Evolutionary conservation across 2,329 filamentous ascomycete species (phyloP).

Genomic region (Diaporthe eres): DNA sequence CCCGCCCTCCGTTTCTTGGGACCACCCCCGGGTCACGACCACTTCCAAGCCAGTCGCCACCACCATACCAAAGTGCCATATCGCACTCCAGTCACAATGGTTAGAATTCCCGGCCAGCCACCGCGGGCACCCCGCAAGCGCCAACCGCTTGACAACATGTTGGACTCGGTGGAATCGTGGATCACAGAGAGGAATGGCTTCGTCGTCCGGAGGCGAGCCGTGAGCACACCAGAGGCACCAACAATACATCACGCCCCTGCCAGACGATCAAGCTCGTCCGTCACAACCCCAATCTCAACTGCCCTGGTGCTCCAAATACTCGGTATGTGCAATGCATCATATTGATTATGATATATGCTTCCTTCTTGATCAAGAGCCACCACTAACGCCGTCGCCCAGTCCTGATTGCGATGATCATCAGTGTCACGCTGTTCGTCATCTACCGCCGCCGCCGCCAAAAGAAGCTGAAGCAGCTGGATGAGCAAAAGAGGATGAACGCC

Average conservation of each 20-base stretch:
- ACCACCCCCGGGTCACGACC: slow-evolving; percentile 12
- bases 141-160: slow-evolving; percentile 30
- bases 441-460: background rate
- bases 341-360: background rate
- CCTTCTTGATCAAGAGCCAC: background rate
- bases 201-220: slow-evolving; percentile 16
- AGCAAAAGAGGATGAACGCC: slow-evolving; percentile 10
- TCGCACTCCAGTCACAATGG: slow-evolving; percentile 16
- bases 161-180: slow-evolving; percentile 23
- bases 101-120: slow-evolving; percentile 19
- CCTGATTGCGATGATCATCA: slow-evolving; percentile 12
- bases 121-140: slow-evolving; percentile 8
- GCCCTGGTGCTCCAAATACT: slow-evolving; percentile 28
- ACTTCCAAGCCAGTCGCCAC: slow-evolving; percentile 11
- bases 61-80: background rate
- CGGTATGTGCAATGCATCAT: slow-evolving; percentile 12
- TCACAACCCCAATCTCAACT: slow-evolving; percentile 1
- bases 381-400: slow-evolving; percentile 9
- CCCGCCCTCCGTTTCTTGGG: background rate
- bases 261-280: background rate
- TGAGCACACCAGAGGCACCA: background rate
- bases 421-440: slow-evolving; percentile 18
- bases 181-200: slow-evolving; percentile 5
- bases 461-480: background rate
- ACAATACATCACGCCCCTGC: background rate